Evolutionary conservation across 108 stramenopile species (phyloP), one percentile per base, ranked within the genome.

Genomic region (Seminavis robusta): DNA sequence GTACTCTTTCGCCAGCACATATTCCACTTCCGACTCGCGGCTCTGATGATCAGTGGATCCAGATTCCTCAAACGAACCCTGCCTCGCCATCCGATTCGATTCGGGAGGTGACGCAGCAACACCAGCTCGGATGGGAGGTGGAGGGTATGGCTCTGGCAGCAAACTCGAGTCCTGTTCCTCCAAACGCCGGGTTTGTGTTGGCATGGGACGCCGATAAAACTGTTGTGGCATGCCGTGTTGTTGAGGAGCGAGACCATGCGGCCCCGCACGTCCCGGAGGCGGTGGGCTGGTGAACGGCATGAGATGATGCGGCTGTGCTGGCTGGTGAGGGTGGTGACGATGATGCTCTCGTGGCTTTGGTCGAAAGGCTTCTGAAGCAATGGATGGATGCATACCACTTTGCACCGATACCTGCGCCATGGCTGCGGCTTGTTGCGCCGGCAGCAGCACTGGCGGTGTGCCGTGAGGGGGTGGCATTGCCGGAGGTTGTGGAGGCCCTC

Each of bases 1-100:
- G 79, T 67, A 84, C 34, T 75, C 59, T 40, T 78, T 80, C 13
- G 79, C 79, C 47, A 84, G 48, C 10, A 84, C 72, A 42, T 74
- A 84, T 20, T 51, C 49, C 1, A 80, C 75, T 40, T 77, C 64
- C 40, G 38, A 59, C 49, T 71, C 62, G 1, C 56, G 27, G 11
- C 6, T 9, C 15, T 13, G 10, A 13, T 37, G 13, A 15, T 17
- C 52, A 39, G 26, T 33, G 8, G 17, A 46, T 9, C 11, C 11
- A 13, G 17, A 46, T 9, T 46, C 17, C 19, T 17, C 45, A 13
- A 46, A 13, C 16, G 45, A 9, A 9, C 8, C 8, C 45, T 17
- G 45, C 36, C 11, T 37, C 36, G 13, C 36, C 11, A 37, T 9
- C 13, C 9, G 36, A 11, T 24, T 24, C 49, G 27, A 50, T 19